Percentiles rank a stretch among this genome's conserved stretches.
These are phyloP conservation scores for Aspergillus leporis DNA, from an alignment of 495 filamentous ascomycete species.

Conservation along the genomic window DNA sequence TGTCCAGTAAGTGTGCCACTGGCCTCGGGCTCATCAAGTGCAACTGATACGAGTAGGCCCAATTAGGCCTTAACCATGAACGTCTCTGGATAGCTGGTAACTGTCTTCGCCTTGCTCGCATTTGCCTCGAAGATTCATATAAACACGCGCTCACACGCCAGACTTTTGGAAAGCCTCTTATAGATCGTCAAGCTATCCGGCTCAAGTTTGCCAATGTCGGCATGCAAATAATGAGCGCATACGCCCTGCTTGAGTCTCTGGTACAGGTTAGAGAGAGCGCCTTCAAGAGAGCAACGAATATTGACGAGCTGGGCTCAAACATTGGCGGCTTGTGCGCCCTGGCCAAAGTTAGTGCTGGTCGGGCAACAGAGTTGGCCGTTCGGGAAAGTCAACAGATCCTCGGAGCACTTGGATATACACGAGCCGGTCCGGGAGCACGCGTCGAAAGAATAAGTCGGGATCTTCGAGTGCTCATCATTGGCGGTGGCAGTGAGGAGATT, in stretches of 20 bases:
- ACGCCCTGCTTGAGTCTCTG: too few relatives aligned
- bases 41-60: too few relatives aligned
- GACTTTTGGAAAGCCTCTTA: slow-evolving; percentile 8
- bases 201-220: slow-evolving; percentile 4
- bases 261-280: too few relatives aligned
- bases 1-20: too few relatives aligned
- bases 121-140: background rate
- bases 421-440: slow-evolving; percentile 4
- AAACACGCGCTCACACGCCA: slow-evolving; percentile 1
- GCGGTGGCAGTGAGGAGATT: slow-evolving; percentile 9
- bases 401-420: slow-evolving; percentile 1
- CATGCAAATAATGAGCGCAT: too few relatives aligned
- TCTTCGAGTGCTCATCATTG: slow-evolving; percentile 1
- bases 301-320: too few relatives aligned
- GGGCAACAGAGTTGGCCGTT: background rate
- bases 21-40: too few relatives aligned
- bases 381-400: slow-evolving; percentile 7
- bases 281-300: too few relatives aligned
- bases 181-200: slow-evolving; percentile 4
- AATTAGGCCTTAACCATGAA: too few relatives aligned
- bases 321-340: background rate
- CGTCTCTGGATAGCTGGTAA: slow-evolving; percentile 4
- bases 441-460: slow-evolving; percentile 8
- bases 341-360: slow-evolving; percentile 4
- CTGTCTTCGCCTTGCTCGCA: background rate